A percentile compares a stretch with the other conserved stretches of the same genome.
Evolutionary conservation across 371 early-diverging fungal genomes (phyloP).

Genomic region (Circinella umbellata): DNA sequence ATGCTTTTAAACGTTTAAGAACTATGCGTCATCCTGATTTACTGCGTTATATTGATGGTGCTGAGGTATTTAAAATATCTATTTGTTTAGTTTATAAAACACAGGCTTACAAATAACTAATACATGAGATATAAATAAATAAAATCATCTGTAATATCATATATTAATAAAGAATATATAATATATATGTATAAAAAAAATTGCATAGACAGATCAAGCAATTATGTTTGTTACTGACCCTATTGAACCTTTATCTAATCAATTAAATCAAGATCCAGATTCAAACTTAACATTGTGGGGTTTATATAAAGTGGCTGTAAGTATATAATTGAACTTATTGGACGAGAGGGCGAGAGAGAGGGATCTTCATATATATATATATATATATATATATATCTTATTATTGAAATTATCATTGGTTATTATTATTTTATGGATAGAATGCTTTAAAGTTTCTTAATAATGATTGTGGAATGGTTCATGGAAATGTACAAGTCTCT

Average conservation of each 20-base stretch:
- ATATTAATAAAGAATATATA: too few relatives aligned
- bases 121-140: too few relatives aligned
- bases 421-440: constrained; percentile 35
- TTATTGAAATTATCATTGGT: too few relatives aligned
- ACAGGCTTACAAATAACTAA: not conserved
- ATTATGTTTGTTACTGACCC: constrained; percentile 94
- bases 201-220: constrained; percentile 72
- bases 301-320: constrained; percentile 87
- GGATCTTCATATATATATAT: too few relatives aligned
- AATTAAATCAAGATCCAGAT: constrained; percentile 60
- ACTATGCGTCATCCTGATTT: constrained; percentile 93
- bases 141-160: too few relatives aligned
- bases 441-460: constrained; percentile 87
- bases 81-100: not conserved
- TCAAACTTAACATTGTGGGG: constrained; percentile 83
- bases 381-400: too few relatives aligned
- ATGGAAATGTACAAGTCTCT: constrained; percentile 80
- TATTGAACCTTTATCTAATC: constrained; percentile 74
- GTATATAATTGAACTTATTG: constrained; percentile 13
- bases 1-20: constrained; percentile 85
- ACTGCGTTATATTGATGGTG: constrained; percentile 82
- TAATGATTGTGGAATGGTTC: constrained; percentile 83
- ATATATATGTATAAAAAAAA: not conserved
- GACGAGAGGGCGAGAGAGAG: too few relatives aligned
- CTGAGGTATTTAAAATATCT: constrained; percentile 67